Evolutionary conservation across 164 flowering plant species (phyloP), one percentile per base, ranked within the genome.

Genomic region (Nelumbo lutea): DNA sequence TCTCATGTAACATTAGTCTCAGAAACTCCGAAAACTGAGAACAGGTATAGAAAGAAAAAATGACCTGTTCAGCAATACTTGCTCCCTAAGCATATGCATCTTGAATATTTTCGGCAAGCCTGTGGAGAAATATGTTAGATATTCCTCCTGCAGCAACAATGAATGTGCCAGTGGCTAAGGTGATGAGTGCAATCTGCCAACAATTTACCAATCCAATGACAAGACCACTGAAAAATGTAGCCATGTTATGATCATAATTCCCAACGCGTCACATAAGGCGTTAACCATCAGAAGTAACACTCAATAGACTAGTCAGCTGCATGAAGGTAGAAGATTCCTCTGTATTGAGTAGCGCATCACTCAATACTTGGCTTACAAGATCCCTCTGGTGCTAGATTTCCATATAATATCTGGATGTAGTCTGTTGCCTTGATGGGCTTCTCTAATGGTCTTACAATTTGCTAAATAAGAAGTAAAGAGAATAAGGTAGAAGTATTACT

Each of bases 41-140:
- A 52, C 44, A 56, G 27, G 27, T 27, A 27, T 59, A 11, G 53
- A 8, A 48, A 73, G 11, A 15, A 15, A 64, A 59, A 51, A 39
- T 46, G 9, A 92, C 99, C 99, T 95, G 99, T 77, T 95, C 99
- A 56, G 99, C 99, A 76, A 90, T 86, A 76, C 98, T 90, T 68
- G 99, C 99, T 64, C 97, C 99, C 77, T 95, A 98, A 70, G 99
- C 99, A 87, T 92, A 95, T 53, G 99, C 99, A 84, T 95, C 99
- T 77, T 95, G 98, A 80, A 95, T 95, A 78, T 91, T 95, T 81
- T 95, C 97, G 52, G 98, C 98, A 76, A 95, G 98, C 73, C 97
- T 89, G 66, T 95, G 98, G 67, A 95, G 88, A 82, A 92, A 95
- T 73, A 95, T 92, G 72, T 95, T 95, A 64, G 98, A 95, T 72